Evolutionary conservation across 495 filamentous ascomycete species (phyloP), one percentile per base, ranked within the genome.

Genomic region (Penicillium taxi): DNA sequence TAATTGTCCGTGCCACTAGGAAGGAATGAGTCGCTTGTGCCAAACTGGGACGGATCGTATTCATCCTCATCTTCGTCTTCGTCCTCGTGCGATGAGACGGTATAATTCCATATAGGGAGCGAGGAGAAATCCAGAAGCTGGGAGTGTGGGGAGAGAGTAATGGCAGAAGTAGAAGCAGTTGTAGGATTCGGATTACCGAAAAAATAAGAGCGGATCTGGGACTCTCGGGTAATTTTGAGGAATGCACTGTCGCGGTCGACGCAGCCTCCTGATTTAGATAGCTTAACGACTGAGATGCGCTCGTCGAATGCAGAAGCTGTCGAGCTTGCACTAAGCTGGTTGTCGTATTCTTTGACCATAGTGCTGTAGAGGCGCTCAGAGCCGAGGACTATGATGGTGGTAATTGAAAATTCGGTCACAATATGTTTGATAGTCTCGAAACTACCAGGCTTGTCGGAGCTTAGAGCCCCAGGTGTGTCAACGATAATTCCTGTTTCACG

Each of bases 121-220:
- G 81, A 71, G 36, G 74, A 67, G 48, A 87, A 93, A 40, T 83
- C 75, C 7, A 90, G 70, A 30, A 80, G 78, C 49, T 89, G 81
- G 1, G 84, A 87, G 45, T 85, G 83, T 0, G 91, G 91, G 16
- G 82, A 93, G 3, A 99, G 67, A 0, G 86, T 85, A 35, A 77
- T 70, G 44, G 78, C 81, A 3, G 61, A 53, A 27, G 58, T 52
- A 7, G 62, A 55, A 0, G 61, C 53, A 13, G 59, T 56, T 0
- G 62, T 52, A 0, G 61, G 52, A 41, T 81, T 80, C 1, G 70
- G 44, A 39, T 81, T 79, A 2, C 91, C 91, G 57, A 96, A 96
- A 68, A 96, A 99, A 59, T 96, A 99, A 39, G 88, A 78, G 36
- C 80, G 80, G 12, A 96, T 87, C 20, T 82, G 76, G 0, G 78